Evolutionary conservation across 2,329 filamentous ascomycete genomes (phyloP).

Genomic region (Neofusicoccum parvum): DNA sequence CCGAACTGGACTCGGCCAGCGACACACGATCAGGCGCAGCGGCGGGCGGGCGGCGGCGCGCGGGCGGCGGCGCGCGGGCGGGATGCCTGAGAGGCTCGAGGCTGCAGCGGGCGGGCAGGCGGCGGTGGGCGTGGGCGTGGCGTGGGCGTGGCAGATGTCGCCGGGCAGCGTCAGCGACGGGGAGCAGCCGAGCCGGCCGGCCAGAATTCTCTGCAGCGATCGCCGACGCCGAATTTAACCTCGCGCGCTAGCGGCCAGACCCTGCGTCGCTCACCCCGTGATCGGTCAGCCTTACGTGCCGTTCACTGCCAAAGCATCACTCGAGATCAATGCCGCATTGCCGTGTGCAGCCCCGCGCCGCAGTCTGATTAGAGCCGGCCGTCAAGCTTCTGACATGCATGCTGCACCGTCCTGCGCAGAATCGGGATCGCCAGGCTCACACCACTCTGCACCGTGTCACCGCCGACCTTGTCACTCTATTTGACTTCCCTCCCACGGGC

Average conservation of each 20-base stretch:
- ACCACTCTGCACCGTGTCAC: too few species aligned
- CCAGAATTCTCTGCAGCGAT: background rate
- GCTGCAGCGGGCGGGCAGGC: too few species aligned
- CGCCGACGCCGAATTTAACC: background rate
- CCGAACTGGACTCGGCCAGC: background rate
- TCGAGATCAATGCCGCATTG: too few species aligned
- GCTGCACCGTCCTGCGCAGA: too few species aligned
- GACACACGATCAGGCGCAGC: too few species aligned
- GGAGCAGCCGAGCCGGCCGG: background rate
- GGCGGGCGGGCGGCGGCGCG: background rate
- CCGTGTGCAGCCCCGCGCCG: too few species aligned
- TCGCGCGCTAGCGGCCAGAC: background rate
- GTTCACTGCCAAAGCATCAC: too few species aligned
- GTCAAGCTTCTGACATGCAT: too few species aligned
- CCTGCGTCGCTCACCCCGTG: background rate
- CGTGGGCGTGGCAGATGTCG: background rate
- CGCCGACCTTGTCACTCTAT: background rate
- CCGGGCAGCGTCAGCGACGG: too few species aligned
- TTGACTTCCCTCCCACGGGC: background rate
- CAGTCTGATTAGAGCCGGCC: too few species aligned
- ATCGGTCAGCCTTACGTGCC: background rate
- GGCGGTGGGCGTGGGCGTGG: background rate
- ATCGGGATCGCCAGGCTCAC: too few species aligned
- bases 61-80: too few species aligned
- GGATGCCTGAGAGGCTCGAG: background rate